phyloP scores from a whole-genome alignment of 2,329 filamentous ascomycete species.

The Phaeomoniella chlamydospora region DNA sequence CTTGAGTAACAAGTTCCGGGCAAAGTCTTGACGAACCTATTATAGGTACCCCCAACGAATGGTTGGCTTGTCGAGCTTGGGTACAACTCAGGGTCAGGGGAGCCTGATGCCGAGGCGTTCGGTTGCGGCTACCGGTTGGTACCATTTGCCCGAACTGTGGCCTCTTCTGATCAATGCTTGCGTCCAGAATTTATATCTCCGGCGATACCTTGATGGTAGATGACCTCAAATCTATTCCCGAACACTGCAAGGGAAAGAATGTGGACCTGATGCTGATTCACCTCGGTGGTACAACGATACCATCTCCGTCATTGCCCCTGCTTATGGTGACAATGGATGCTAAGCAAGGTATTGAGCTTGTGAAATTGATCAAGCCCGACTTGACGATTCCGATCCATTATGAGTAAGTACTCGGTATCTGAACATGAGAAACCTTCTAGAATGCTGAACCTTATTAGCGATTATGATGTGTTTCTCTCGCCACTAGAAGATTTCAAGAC shows the following conservation, averaged over 20 bases:
- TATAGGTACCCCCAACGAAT: slow-evolving; percentile 46
- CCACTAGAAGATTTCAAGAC: slow-evolving; percentile 46
- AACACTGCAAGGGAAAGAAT: slow-evolving; percentile 35
- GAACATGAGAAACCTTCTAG: background rate
- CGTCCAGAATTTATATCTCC: slow-evolving; percentile 46
- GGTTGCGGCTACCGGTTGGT: slow-evolving; percentile 9
- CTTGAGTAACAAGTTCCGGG: background rate
- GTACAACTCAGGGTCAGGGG: slow-evolving; percentile 15
- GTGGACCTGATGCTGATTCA: slow-evolving; percentile 56
- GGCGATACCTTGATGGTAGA: slow-evolving; percentile 50
- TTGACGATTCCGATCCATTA: slow-evolving; percentile 51
- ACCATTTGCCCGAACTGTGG: background rate
- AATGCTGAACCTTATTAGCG: slow-evolving; percentile 16
- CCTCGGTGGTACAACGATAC: slow-evolving; percentile 51
- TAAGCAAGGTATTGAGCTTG: slow-evolving; percentile 44
- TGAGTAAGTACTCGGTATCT: slow-evolving; percentile 27
- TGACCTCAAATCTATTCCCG: slow-evolving; percentile 46
- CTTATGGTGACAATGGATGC: slow-evolving; percentile 59
- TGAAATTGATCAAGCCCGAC: slow-evolving; percentile 44
- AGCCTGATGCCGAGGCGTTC: slow-evolving; percentile 8
- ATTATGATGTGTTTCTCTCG: slow-evolving; percentile 48
- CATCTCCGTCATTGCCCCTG: slow-evolving; percentile 41
- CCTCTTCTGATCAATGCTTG: background rate
- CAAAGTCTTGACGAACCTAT: slow-evolving; percentile 11
- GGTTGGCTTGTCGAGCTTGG: slow-evolving; percentile 54